These are phyloP conservation scores for Boletus semigastroideus DNA, from an alignment of 1,284 basidiomycete species.

Conservation along the genomic window DNA sequence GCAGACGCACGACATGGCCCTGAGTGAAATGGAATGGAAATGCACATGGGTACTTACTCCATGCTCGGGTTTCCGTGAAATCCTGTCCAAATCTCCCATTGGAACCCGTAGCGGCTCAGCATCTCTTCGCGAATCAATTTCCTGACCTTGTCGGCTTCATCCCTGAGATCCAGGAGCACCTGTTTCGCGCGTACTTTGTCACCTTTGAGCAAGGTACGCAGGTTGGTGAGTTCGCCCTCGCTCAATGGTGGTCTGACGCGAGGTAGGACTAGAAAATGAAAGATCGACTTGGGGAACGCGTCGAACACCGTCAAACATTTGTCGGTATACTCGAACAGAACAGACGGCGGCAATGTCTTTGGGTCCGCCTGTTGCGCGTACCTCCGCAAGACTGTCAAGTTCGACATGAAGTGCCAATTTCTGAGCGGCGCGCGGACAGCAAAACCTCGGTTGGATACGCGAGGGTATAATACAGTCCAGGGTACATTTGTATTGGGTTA, in stretches of 20 bases:
- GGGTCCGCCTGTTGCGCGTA: slow-evolving; percentile 60
- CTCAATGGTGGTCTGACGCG: slow-evolving; percentile 43
- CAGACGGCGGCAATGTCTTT: slow-evolving; percentile 52
- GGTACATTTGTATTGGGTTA: slow-evolving; percentile 4
- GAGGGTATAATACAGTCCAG: slow-evolving; percentile 24
- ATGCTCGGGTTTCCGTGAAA: slow-evolving; percentile 87
- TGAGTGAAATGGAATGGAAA: not conserved
- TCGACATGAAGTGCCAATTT: slow-evolving; percentile 34
- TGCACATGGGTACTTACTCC: slow-evolving; percentile 47
- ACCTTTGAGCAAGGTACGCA: slow-evolving; percentile 60
- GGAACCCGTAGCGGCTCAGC: slow-evolving; percentile 72
- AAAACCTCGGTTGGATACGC: not conserved
- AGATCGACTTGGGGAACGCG: slow-evolving; percentile 81
- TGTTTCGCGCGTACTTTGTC: slow-evolving; percentile 52
- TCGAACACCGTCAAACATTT: slow-evolving; percentile 79
- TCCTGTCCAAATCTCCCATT: slow-evolving; percentile 79
- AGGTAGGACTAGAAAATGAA: slow-evolving; percentile 82
- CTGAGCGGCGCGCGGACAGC: not conserved
- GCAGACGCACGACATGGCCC: not conserved
- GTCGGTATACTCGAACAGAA: slow-evolving; percentile 62
- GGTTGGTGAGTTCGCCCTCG: slow-evolving; percentile 48
- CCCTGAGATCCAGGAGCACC: slow-evolving; percentile 56
- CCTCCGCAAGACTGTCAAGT: slow-evolving; percentile 55
- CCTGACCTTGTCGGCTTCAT: slow-evolving; percentile 55
- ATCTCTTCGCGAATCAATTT: slow-evolving; percentile 80